Evolutionary conservation across 805 yeast genomes (phyloP).

Genomic region (Ogataea angusta): DNA sequence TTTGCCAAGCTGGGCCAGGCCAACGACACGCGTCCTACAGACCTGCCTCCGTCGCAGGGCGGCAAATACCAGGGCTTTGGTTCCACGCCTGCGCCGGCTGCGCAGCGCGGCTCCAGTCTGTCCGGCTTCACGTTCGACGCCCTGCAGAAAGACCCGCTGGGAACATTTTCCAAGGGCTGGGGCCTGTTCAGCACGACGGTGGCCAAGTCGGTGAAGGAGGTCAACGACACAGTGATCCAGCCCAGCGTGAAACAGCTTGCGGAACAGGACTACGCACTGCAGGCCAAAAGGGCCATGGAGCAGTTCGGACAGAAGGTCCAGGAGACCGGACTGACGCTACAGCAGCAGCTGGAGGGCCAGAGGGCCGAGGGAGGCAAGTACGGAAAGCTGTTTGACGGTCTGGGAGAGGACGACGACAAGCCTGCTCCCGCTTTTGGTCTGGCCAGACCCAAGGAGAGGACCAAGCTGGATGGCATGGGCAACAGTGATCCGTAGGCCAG

Average conservation of each 20-base stretch:
- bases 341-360: conserved; percentile 45
- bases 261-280: conserved; percentile 73
- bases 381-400: conserved; percentile 55
- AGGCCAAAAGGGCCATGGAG: conserved; percentile 89
- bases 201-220: conserved; percentile 77
- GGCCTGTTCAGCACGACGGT: conserved; percentile 86
- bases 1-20: conserved; percentile 75
- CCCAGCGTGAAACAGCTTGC: conserved; percentile 84
- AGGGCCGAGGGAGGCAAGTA: conserved; percentile 35
- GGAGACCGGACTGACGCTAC: conserved; percentile 77
- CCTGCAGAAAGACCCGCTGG: conserved; percentile 79
- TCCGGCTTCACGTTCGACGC: conserved; percentile 62
- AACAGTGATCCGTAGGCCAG: conserved; percentile 21
- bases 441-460: conserved; percentile 53
- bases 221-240: conserved; percentile 82
- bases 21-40: conserved; percentile 69
- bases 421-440: conserved; percentile 67
- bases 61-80: conserved; percentile 94
- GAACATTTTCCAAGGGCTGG: conserved; percentile 93
- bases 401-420: conserved; percentile 40
- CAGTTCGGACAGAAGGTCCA: conserved; percentile 95
- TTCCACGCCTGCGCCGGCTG: conserved; percentile 55
- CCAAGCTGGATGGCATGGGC: conserved; percentile 50
- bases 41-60: conserved; percentile 89
- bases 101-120: conserved; percentile 38